A percentile compares a stretch with the other conserved stretches of the same genome.
phyloP scores from a whole-genome alignment of 2,329 filamentous ascomycete genomes.

The Thelonectria rubi region DNA sequence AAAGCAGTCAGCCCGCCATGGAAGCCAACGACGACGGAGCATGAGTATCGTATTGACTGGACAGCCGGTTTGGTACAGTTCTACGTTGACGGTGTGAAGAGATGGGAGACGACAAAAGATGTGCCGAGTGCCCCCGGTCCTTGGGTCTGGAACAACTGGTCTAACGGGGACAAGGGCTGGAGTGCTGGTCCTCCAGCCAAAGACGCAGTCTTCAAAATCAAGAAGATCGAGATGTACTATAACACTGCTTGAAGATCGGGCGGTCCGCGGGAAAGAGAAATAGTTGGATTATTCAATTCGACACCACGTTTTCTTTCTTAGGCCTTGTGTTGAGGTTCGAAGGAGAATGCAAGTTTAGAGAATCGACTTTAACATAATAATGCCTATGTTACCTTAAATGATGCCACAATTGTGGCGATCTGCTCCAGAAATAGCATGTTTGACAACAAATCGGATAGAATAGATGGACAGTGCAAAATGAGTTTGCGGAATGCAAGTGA shows the following conservation, averaged over 20 bases:
- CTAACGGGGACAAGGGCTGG: slow-evolving; percentile 45
- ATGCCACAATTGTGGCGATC: no score
- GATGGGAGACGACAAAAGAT: slow-evolving; percentile 41
- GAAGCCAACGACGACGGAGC: slow-evolving; percentile 40
- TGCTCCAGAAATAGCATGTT: no score
- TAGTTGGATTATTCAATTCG: no score
- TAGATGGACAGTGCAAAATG: no score
- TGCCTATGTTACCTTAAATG: no score
- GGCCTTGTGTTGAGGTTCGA: no score
- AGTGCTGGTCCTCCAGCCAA: slow-evolving; percentile 41
- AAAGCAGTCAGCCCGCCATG: slow-evolving; percentile 31
- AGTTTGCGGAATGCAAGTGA: no score
- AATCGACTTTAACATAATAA: no score
- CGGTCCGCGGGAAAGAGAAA: no score
- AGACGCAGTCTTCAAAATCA: slow-evolving; percentile 44
- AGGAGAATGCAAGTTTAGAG: no score
- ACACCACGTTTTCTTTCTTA: no score
- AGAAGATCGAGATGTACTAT: slow-evolving; percentile 45
- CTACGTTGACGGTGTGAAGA: slow-evolving; percentile 41
- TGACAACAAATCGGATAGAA: no score
- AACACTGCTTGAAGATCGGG: slow-evolving; percentile 30
- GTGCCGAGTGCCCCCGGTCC: slow-evolving; percentile 39
- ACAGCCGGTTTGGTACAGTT: slow-evolving; percentile 37
- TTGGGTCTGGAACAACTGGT: slow-evolving; percentile 48
- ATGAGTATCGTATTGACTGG: slow-evolving; percentile 47